phyloP scores from a whole-genome alignment of 257 asterid species.

The Fraxinus cuspidata region DNA sequence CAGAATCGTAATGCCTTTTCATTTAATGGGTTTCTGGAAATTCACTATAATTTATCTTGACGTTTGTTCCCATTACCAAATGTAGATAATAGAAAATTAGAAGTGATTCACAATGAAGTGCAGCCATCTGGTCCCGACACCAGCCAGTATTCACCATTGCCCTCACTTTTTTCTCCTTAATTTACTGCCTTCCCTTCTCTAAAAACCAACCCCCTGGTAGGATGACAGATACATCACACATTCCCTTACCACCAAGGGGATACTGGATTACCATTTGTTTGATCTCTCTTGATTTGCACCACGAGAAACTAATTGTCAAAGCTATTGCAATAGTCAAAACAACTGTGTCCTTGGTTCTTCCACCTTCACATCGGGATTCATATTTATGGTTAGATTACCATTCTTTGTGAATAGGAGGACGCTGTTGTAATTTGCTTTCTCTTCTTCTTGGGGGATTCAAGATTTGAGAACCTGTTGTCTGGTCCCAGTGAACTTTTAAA shows the following conservation, averaged over 20 bases:
- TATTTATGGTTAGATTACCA: too few species aligned
- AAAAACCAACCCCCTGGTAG: not conserved
- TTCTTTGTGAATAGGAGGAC: not conserved
- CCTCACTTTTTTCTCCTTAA: not conserved
- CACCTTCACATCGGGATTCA: too few species aligned
- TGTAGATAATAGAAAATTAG: not conserved
- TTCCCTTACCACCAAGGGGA: too few species aligned
- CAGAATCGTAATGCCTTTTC: not conserved
- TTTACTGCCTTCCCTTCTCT: not conserved
- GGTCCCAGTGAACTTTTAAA: not conserved
- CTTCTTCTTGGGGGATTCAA: not conserved
- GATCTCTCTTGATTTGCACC: too few species aligned
- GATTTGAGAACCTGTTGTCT: not conserved
- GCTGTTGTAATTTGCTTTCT: not conserved
- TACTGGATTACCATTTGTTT: too few species aligned
- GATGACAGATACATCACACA: not conserved
- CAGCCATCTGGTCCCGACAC: not conserved
- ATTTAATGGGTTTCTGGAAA: not conserved
- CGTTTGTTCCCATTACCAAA: not conserved
- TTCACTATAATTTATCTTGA: not conserved
- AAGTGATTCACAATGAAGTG: not conserved
- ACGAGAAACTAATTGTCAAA: too few species aligned
- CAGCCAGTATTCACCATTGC: not conserved
- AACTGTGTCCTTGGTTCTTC: too few species aligned
- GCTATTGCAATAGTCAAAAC: too few species aligned